Evolutionary conservation across 129 eudicot genomes (phyloP), one percentile per base, ranked within the genome.

Genomic region (Glebionis coronaria): DNA sequence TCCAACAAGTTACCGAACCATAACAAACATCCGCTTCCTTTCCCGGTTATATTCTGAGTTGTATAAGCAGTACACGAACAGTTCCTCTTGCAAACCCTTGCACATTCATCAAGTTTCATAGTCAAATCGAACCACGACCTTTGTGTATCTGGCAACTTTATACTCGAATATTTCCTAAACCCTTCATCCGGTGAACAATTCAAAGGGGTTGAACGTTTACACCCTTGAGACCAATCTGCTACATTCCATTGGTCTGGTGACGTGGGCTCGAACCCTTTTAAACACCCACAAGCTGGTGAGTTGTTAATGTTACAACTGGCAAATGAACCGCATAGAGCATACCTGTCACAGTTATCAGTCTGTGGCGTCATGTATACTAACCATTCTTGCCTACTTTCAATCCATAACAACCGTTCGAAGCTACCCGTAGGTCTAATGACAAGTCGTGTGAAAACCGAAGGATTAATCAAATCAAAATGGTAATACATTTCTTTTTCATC

Each of bases 141-240:
- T 35, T 50, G 66, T 18, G 85, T 81, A 3, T 81, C 85, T 0
- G 85, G 85, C 69, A 81, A 51, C 46, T 81, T 81, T 20, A 72
- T 40, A 28, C 49, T 62, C 0, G 76, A 67, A 73, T 72, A 76
- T 76, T 23, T 72, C 44, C 31, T 19, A 65, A 81, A 81, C 54
- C 86, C 76, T 18, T 81, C 86, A 6, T 64, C 69, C 0, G 45
- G 35, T 28, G 50, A 63, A 57, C 85, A 81, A 51, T 69, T 74
- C 65, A 81, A 73, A 21, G 77, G 56, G 15, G 52, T 52, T 4
- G 52, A 49, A 28, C 82, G 67, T 0, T 51, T 63, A 44, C 86
- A 81, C 61, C 86, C 86, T 25, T 69, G 76, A 3, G 77, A 55
- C 82, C 82, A 81, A 73, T 81, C 86, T 2, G 79, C 77, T 19